Conservation (phyloP, 345 rosid genomes). For the Abelmoschus esculentus region DNA sequence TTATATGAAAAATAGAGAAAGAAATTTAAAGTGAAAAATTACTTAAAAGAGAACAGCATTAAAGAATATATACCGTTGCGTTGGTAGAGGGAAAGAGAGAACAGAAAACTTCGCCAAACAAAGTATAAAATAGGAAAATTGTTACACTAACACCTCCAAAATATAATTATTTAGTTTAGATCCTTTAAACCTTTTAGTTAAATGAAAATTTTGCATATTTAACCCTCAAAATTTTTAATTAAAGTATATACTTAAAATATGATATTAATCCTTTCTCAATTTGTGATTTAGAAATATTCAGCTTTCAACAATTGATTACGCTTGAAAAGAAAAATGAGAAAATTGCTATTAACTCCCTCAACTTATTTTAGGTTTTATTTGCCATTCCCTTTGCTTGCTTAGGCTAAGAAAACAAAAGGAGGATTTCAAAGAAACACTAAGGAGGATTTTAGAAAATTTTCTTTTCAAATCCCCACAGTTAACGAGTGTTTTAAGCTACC, state of each 20-base stretch:
- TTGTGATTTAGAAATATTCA: not conserved
- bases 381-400: conserved; percentile 2
- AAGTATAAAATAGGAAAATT: not conserved
- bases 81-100: not conserved
- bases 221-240: too few relatives aligned
- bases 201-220: too few relatives aligned
- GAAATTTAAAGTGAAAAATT: not conserved
- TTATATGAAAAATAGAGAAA: not conserved
- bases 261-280: not conserved
- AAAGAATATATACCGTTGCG: not conserved
- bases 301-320: not conserved
- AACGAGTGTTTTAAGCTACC: conserved; percentile 60
- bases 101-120: too few relatives aligned
- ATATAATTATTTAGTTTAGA: too few relatives aligned
- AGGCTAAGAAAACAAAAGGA: not conserved
- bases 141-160: too few relatives aligned
- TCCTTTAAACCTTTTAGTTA: too few relatives aligned
- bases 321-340: conserved; percentile 7
- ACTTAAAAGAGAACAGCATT: not conserved
- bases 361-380: conserved; percentile 10
- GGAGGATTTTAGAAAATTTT: conserved; percentile 5
- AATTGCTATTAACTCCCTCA: conserved; percentile 2
- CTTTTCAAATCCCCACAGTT: conserved; percentile 42
- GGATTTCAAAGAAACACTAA: not conserved
- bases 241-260: too few relatives aligned